These are phyloP conservation scores for Penicillium italicum DNA, from an alignment of 2,329 filamentous ascomycete species.

Conservation along the genomic window DNA sequence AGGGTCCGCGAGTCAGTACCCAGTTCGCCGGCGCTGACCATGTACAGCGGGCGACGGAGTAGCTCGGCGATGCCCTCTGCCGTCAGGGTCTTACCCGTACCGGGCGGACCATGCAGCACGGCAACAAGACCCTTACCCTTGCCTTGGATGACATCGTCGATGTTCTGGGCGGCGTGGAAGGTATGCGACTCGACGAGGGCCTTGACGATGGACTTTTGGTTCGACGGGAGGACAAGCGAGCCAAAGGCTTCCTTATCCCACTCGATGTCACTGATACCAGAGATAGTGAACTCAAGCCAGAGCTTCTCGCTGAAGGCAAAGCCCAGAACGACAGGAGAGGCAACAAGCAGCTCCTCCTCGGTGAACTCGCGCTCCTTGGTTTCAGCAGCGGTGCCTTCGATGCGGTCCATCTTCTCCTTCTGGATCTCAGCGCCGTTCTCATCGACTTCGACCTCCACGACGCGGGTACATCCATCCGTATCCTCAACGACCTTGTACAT, in stretches of 20 bases:
- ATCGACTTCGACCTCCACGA: constrained; percentile 56
- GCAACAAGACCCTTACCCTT: constrained; percentile 82
- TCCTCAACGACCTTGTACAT: constrained; percentile 55
- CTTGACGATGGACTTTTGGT: constrained; percentile 67
- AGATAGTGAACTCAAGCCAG: constrained; percentile 85
- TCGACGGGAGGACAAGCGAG: constrained; percentile 67
- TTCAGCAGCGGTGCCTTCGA: constrained; percentile 40
- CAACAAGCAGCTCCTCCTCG: constrained; percentile 79
- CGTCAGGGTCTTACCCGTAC: constrained; percentile 84
- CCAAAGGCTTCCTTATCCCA: constrained; percentile 84
- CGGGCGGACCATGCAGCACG: constrained; percentile 79
- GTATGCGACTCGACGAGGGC: constrained; percentile 82
- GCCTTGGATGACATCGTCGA: constrained; percentile 77
- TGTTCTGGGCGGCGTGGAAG: constrained; percentile 73
- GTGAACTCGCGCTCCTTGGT: constrained; percentile 57
- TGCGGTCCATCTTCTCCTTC: constrained; percentile 56
- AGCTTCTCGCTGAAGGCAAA: constrained; percentile 85
- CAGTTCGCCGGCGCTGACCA: constrained; percentile 76
- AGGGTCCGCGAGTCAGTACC: constrained; percentile 72
- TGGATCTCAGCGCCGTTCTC: constrained; percentile 55
- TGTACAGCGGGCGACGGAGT: constrained; percentile 76
- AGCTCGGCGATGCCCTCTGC: constrained; percentile 83
- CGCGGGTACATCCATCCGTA: constrained; percentile 50
- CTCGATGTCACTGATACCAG: constrained; percentile 71
- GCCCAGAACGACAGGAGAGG: constrained; percentile 78